Base-by-base conservation (phyloP, 306 rosid species). In the Acacia confusa region DNA sequence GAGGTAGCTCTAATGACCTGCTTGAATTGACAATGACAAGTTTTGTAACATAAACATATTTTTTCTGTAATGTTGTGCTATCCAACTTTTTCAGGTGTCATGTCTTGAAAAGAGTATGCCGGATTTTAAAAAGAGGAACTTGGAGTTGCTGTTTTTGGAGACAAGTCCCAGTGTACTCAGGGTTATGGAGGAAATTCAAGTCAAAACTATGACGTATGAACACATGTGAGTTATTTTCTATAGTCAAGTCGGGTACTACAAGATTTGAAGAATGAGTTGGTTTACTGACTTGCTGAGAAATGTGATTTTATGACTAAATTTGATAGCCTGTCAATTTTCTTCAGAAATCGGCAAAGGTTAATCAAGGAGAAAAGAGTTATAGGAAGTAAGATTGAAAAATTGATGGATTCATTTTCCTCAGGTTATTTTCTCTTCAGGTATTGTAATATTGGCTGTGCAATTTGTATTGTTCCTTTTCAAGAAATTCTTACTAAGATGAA, bases 401-500 rank as follows among this genome's bases (percentile, higher is more conserved):
- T 95, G 83, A 84, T 95, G 88, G 92, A 92, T 86, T 94, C 93
- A 79, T 88, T 93, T n/a, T 79, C 99, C 99, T 75, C 96, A 82
- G 82, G 89, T 83, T 83, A 87, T 95, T 65, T 90, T 93, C 86
- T 83, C 99, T 86, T 89, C 97, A 93, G 99, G 99, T 95, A 92
- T 60, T 52, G 53, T 78, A 75, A 48, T 79, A 38, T 82, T 52
- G 43, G 74, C 64, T 72, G 64, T 80, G 71, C 27, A 34, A 61
- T 38, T 41, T 71, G 45, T 74, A 67, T 53, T 32, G 45, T 41
- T 70, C 36, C 53, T 45, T 75, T 72, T 22, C 19, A 63, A 72
- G 15, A 72, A 47, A 68, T 60, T 72, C 70, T 27, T 66, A 27
- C 58, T 38, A 45, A 30, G 78, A 83, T 82, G 70, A 77, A 76